Conservation (phyloP, 148 eudicot genomes). For the Rhododendron henanense region DNA sequence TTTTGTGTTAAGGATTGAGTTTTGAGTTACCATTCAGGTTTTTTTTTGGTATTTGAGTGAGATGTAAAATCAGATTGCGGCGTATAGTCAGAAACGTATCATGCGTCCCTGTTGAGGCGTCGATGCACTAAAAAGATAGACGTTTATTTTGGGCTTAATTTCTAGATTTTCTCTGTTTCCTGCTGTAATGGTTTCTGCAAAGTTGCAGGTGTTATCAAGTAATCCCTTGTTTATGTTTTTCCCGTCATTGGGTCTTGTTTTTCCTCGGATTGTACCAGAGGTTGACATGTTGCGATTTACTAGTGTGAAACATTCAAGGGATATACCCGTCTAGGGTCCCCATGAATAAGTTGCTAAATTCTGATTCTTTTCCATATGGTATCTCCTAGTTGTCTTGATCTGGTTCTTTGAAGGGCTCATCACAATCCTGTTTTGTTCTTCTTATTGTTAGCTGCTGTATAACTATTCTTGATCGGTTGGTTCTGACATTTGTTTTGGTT, state of each 20-base stretch:
- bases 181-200: slow-evolving; percentile 29
- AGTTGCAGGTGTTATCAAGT: slow-evolving; percentile 13
- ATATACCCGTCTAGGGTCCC: slow-evolving; percentile 23
- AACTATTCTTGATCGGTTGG: background rate
- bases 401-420: background rate
- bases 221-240: background rate
- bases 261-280: slow-evolving; percentile 21
- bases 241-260: background rate
- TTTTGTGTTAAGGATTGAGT: slow-evolving; percentile 19
- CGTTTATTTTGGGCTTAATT: background rate
- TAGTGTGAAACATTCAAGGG: slow-evolving; percentile 31
- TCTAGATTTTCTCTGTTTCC: slow-evolving; percentile 22
- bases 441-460: background rate
- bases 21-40: slow-evolving; percentile 19
- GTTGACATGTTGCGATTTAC: slow-evolving; percentile 23
- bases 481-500: background rate
- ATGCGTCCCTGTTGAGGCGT: slow-evolving; percentile 25
- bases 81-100: slow-evolving; percentile 35
- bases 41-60: slow-evolving; percentile 33
- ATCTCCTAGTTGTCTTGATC: background rate
- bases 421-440: background rate
- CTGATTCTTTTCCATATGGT: background rate
- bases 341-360: slow-evolving; percentile 26
- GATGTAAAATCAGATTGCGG: slow-evolving; percentile 44
- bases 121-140: slow-evolving; percentile 16